A percentile compares a stretch with the other conserved stretches of the same genome.
These are phyloP conservation scores for Penicillium salamii DNA, from an alignment of 495 filamentous ascomycete genomes.

Conservation along the genomic window DNA sequence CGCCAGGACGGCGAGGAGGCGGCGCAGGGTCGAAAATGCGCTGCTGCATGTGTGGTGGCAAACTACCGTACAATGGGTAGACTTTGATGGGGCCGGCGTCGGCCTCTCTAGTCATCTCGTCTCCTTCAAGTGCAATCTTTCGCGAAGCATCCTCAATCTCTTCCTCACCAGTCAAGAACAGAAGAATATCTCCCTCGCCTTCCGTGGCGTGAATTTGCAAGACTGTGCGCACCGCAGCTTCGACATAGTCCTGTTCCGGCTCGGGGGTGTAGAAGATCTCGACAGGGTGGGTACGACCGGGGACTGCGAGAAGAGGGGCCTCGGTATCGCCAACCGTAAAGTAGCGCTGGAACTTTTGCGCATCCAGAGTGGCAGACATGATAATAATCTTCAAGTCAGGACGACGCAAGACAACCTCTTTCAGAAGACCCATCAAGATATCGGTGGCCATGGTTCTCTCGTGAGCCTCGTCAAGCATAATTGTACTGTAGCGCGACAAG, in stretches of 20 bases:
- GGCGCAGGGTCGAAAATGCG: slow-evolving; percentile 91
- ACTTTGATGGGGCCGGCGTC: slow-evolving; percentile 87
- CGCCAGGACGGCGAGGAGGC: slow-evolving; percentile 64
- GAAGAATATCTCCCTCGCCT: slow-evolving; percentile 86
- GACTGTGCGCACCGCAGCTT: slow-evolving; percentile 90
- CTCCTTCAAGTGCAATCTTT: slow-evolving; percentile 84
- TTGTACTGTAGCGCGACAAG: slow-evolving; percentile 88
- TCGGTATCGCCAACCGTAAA: no score
- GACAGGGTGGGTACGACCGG: slow-evolving; percentile 92
- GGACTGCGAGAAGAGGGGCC: slow-evolving; percentile 89
- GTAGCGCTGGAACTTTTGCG: slow-evolving; percentile 97
- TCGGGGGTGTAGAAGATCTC: slow-evolving; percentile 98
- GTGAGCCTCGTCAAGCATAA: slow-evolving; percentile 98
- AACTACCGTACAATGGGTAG: slow-evolving; percentile 90
- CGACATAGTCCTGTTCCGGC: slow-evolving; percentile 94
- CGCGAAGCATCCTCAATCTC: slow-evolving; percentile 96
- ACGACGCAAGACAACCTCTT: slow-evolving; percentile 74
- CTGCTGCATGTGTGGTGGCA: slow-evolving; percentile 91
- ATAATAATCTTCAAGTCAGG: slow-evolving; percentile 93
- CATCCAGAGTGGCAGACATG: slow-evolving; percentile 97
- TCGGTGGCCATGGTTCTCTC: slow-evolving; percentile 94
- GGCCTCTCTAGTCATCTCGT: slow-evolving; percentile 85
- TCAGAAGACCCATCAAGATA: slow-evolving; percentile 92
- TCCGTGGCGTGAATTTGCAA: slow-evolving; percentile 94
- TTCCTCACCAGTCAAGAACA: slow-evolving; percentile 98